Evolutionary conservation across 2,329 filamentous ascomycete genomes (phyloP).

Genomic region (Tolypocladium ovalisporum): DNA sequence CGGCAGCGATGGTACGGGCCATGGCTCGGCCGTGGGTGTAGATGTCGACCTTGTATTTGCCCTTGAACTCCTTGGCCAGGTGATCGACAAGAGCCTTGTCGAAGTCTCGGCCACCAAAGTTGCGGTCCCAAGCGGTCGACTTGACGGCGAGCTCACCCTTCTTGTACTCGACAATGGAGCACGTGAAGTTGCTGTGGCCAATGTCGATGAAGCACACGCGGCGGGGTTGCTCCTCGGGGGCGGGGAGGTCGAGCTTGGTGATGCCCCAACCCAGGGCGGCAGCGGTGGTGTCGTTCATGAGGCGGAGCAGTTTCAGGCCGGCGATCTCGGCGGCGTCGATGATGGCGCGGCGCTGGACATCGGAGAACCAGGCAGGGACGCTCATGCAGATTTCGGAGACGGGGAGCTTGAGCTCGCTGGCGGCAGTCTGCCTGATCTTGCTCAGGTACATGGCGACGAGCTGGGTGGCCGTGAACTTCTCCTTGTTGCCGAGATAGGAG

Average conservation of each 20-base stretch:
- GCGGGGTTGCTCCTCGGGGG: slow-evolving; percentile 80
- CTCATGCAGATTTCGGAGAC: slow-evolving; percentile 91
- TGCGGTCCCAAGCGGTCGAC: slow-evolving; percentile 82
- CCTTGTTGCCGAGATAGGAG: slow-evolving; percentile 85
- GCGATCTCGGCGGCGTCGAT: slow-evolving; percentile 90
- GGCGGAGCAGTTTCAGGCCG: slow-evolving; percentile 79
- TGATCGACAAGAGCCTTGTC: slow-evolving; percentile 92
- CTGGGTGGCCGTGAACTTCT: slow-evolving; percentile 90
- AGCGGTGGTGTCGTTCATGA: slow-evolving; percentile 97
- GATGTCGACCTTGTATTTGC: slow-evolving; percentile 97
- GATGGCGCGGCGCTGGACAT: slow-evolving; percentile 78
- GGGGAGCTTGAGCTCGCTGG: slow-evolving; percentile 77
- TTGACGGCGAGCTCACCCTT: slow-evolving; percentile 96
- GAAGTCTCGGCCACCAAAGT: slow-evolving; percentile 96
- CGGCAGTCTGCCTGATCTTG: slow-evolving; percentile 84
- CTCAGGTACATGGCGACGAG: slow-evolving; percentile 90
- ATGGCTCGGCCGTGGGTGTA: slow-evolving; percentile 80
- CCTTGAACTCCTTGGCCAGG: slow-evolving; percentile 90
- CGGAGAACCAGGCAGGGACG: slow-evolving; percentile 94
- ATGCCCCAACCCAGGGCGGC: slow-evolving; percentile 95
- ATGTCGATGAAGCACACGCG: slow-evolving; percentile 90
- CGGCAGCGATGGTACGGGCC: slow-evolving; percentile 75
- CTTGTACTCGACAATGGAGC: slow-evolving; percentile 87
- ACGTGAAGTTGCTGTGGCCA: slow-evolving; percentile 92
- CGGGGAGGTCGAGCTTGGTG: slow-evolving; percentile 89